Evolutionary conservation across 2,329 filamentous ascomycete genomes (phyloP).

Genomic region (Claviceps fusiformis): DNA sequence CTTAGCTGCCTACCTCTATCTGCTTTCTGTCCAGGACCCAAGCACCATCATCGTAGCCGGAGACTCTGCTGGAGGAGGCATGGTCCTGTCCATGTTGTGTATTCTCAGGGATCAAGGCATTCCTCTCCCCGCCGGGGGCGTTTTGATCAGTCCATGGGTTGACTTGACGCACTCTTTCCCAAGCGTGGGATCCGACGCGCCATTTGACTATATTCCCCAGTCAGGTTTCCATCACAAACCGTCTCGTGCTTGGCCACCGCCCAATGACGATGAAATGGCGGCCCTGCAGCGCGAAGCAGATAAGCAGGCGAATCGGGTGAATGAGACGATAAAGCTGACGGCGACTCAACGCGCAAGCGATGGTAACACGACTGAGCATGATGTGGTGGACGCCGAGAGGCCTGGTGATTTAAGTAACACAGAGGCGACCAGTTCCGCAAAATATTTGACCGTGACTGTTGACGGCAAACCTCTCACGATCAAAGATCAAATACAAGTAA

Average conservation of each 20-base stretch:
- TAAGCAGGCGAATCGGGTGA: constrained; percentile 19
- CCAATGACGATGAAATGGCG: constrained; percentile 60
- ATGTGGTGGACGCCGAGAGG: constrained; percentile 14
- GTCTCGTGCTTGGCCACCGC: constrained; percentile 82
- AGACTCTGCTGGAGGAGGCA: constrained; percentile 86
- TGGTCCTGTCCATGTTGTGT: constrained; percentile 71
- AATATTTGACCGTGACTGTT: constrained; percentile 49
- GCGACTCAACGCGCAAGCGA: constrained; percentile 16
- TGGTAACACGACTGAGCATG: constrained; percentile 21
- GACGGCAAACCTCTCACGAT: constrained; percentile 59
- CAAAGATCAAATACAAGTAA: constrained; percentile 82
- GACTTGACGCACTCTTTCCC: constrained; percentile 94
- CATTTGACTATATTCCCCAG: constrained; percentile 76
- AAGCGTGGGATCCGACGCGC: constrained; percentile 60
- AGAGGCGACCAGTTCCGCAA: constrained; percentile 14
- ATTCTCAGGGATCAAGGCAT: constrained; percentile 69
- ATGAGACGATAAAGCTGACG: constrained; percentile 9
- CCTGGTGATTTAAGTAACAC: constrained; percentile 10
- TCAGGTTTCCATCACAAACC: constrained; percentile 85
- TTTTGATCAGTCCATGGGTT: constrained; percentile 90
- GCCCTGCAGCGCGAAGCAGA: constrained; percentile 37
- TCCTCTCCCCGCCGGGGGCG: constrained; percentile 75
- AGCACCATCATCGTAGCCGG: constrained; percentile 77
- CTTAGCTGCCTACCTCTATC: constrained; percentile 71
- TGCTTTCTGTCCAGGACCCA: constrained; percentile 63